Base-by-base conservation (phyloP, 2,329 filamentous ascomycete species). In the Beauveria pseudobassiana region DNA sequence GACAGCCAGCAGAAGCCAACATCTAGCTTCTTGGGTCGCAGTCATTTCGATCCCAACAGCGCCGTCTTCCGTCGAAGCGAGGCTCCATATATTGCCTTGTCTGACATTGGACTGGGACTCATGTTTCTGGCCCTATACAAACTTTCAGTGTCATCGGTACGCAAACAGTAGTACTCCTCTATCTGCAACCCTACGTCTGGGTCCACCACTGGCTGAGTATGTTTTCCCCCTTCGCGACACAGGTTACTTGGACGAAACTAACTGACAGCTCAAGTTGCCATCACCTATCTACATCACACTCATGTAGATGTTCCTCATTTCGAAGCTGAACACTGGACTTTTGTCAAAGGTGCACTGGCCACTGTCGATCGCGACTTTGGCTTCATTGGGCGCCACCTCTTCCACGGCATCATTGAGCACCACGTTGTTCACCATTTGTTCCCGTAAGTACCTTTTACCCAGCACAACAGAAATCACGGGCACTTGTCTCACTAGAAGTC, bases 251-350 rank as follows among this genome's bases (percentile, higher is more conserved):
- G 30, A 18, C 12, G 14, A 22, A 34, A 61, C 62, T 71, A 67
- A 68, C 69, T 38, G 34, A 43, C 9, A 14, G 28, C 48, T 30
- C 63, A 40, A 85, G 86, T 90, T 22, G 86, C 86, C 65, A 90
- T 90, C 70, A 90, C 87, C 53, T 90, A 88, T 74, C 85, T 90
- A 22, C 87, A 90, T 74, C 87, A 90, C 78, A 63, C 62, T 5
- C 64, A 67, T 40, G 60, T 62, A 16, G 71, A 73, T 28, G 76
- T 86, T 54, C 80, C 80, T 20, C 82, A 87, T 72, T 87, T 85
- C 70, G 79, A 82, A 28, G 79, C 79, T 49, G 77, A 81, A 20
- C 76, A 76, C 60, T 88, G 85, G 85, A 84, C 81, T 24, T 88
- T 82, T 67, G 79, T 83, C 64, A 82, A 83, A 67, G 86, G 86